Evolutionary conservation across 2,329 filamentous ascomycete species (phyloP).

Genomic region (Fusarium sp.): DNA sequence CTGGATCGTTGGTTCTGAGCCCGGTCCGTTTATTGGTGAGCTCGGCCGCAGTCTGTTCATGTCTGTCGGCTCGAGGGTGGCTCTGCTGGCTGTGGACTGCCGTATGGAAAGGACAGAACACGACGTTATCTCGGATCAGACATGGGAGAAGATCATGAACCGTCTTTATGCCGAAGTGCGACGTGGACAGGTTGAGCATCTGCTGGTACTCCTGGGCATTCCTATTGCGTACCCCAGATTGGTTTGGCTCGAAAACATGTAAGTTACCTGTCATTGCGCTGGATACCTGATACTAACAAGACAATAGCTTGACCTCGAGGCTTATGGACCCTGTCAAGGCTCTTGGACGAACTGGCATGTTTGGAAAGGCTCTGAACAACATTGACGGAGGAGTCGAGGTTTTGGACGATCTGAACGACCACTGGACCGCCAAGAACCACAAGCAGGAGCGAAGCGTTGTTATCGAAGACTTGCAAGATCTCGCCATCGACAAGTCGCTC

Average conservation of each 20-base stretch:
- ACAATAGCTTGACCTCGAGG: slow-evolving; percentile 79
- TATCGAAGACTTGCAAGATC: slow-evolving; percentile 90
- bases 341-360: slow-evolving; percentile 81
- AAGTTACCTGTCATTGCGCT: slow-evolving; percentile 48
- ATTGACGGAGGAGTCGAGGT: slow-evolving; percentile 95
- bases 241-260: slow-evolving; percentile 79
- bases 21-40: slow-evolving; percentile 92
- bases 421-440: slow-evolving; percentile 97
- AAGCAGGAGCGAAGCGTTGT: slow-evolving; percentile 89
- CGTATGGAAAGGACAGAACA: slow-evolving; percentile 89
- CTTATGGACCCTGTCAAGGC: slow-evolving; percentile 91
- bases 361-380: slow-evolving; percentile 85
- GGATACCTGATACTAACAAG: slow-evolving; percentile 45
- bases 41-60: slow-evolving; percentile 88
- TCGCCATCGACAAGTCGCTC: slow-evolving; percentile 92
- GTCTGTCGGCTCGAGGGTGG: slow-evolving; percentile 80
- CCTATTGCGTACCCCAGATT: slow-evolving; percentile 83
- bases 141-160: slow-evolving; percentile 89
- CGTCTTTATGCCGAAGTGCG: slow-evolving; percentile 84
- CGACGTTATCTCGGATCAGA: slow-evolving; percentile 82
- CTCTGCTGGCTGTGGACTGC: slow-evolving; percentile 89
- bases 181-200: slow-evolving; percentile 86
- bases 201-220: slow-evolving; percentile 88
- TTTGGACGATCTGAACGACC: slow-evolving; percentile 91
- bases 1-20: slow-evolving; percentile 84